These are phyloP conservation scores for Colletotrichum gloeosporioides DNA, from an alignment of 2,329 filamentous ascomycete species.

Conservation along the genomic window DNA sequence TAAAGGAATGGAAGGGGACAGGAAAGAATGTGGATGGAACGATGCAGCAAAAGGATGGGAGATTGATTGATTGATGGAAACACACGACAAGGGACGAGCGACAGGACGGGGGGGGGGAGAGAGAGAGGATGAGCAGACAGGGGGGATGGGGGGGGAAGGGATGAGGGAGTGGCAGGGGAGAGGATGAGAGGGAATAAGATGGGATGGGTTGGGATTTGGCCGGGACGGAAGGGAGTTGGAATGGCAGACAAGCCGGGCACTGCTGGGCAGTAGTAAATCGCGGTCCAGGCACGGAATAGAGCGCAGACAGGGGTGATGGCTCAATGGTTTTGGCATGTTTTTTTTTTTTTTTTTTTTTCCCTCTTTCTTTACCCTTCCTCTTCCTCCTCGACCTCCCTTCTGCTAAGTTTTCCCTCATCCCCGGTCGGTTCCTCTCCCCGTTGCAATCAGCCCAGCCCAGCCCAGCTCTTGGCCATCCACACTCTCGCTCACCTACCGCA, in stretches of 20 bases:
- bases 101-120: neutral
- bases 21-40: constrained; percentile 24
- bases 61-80: constrained; percentile 26
- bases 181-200: neutral
- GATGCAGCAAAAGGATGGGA: constrained; percentile 22
- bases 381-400: neutral
- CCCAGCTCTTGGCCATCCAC: neutral
- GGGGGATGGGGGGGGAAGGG: constrained; percentile 11
- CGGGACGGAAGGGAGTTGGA: constrained; percentile 1
- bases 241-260: constrained; percentile 6
- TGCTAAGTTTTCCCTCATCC: neutral
- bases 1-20: constrained; percentile 24
- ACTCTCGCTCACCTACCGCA: no score
- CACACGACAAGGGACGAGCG: constrained; percentile 21
- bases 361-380: neutral
- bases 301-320: neutral
- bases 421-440: neutral
- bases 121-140: neutral
- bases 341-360: neutral
- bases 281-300: neutral
- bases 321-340: neutral
- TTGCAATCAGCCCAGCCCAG: neutral
- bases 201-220: constrained; percentile 11
- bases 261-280: constrained; percentile 8
- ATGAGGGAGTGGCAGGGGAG: neutral